These are phyloP conservation scores for Aspergillus incahuasiensis DNA, from an alignment of 495 filamentous ascomycete genomes.

Conservation along the genomic window DNA sequence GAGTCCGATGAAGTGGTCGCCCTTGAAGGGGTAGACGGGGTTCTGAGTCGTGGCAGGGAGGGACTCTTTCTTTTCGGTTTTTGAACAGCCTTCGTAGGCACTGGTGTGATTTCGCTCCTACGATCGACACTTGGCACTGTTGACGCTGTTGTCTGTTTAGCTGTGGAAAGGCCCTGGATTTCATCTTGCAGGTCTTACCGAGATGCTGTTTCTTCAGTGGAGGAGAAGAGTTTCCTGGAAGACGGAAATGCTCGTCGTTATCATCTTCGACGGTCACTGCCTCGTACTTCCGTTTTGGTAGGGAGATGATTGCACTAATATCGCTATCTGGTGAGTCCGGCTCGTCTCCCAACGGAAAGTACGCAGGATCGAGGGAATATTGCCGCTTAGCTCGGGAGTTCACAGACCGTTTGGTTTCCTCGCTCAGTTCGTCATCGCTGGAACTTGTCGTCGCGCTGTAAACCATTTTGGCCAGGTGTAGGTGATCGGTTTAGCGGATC, in stretches of 20 bases:
- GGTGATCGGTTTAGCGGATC: neutral
- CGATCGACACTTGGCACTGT: neutral
- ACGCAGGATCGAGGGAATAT: neutral
- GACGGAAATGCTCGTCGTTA: neutral
- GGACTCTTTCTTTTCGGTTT: neutral
- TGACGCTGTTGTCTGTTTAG: neutral
- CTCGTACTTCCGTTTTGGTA: constrained; percentile 5
- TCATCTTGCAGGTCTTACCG: neutral
- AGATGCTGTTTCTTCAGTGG: neutral
- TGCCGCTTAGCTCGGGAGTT: neutral
- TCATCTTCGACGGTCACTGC: neutral
- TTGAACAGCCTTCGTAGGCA: neutral
- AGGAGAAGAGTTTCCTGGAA: neutral
- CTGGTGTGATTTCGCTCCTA: neutral
- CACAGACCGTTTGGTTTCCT: neutral
- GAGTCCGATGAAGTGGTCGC: too few species aligned
- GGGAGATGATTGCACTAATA: neutral
- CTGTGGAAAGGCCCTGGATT: too few species aligned
- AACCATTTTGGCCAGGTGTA: neutral
- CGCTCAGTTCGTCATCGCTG: neutral
- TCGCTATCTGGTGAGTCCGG: neutral
- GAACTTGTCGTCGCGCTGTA: neutral
- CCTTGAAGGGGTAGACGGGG: neutral
- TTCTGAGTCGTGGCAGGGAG: neutral
- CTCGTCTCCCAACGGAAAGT: neutral